Evolutionary conservation across 371 early-diverging fungal species (phyloP), one percentile per base, ranked within the genome.

Genomic region (Nematocida ausubeli): DNA sequence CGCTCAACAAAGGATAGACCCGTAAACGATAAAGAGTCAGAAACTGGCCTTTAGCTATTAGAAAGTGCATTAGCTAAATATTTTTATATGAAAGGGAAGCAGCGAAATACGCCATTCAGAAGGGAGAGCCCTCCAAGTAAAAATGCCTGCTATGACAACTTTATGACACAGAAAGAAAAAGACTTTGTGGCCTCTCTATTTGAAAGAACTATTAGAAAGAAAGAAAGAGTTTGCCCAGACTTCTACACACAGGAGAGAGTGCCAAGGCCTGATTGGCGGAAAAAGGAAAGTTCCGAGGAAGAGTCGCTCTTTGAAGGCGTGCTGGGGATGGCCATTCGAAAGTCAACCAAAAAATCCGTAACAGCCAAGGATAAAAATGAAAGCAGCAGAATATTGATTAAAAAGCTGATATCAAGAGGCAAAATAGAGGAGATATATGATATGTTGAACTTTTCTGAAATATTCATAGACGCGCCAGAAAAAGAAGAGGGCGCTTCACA

Each of bases 161-260:
- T 75, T 66, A 75, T 75, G 78, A 75, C 78, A 16, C 54, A 51
- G 32, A 75, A 75, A 39, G 78, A 75, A 47, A 75, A 75, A 57
- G 78, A 75, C 54, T 75, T 75, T 64, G 78, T 75, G 3, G 44
- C 78, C 22, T 66, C 37, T 52, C 56, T 75, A 5, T 75, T 75
- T 42, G 64, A 66, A n/a, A 44, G 65, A 32, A 32, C 16, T 0
- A 49, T 32, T 54, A 75, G 32, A 44, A 75, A 55, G 49, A 75
- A 67, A 66, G 78, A 75, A 30, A 19, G 57, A 1, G 26, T 16
- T 22, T 54, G 30, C 30, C 78, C 78, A 1, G 52, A 75, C 52
- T 75, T 75, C 49, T 75, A 75, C 47, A 50, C 55, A 2, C 9
- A 63, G 26, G 69, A 51, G 19, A 68, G 69, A 49, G 56, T 51